Conservation (phyloP, 1,139 yeast species). For the Eremothecium gossypii region DNA sequence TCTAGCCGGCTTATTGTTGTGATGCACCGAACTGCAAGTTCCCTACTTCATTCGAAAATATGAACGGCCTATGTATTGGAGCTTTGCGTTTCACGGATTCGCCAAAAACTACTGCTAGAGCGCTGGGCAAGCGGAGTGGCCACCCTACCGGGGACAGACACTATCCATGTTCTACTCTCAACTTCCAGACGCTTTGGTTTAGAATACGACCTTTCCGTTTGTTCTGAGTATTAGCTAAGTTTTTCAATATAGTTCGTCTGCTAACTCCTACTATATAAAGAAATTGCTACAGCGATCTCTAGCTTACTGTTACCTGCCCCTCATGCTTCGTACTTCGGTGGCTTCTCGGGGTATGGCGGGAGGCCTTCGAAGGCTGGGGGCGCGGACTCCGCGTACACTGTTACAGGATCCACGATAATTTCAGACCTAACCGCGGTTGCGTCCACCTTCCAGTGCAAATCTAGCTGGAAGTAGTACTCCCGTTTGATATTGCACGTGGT, state of each 20-base stretch:
- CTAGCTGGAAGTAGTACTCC: conserved; percentile 21
- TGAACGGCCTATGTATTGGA: too few species aligned
- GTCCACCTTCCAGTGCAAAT: conserved; percentile 20
- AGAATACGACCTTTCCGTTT: too few species aligned
- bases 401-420: conserved; percentile 16
- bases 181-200: too few species aligned
- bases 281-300: not conserved
- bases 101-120: too few species aligned
- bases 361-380: not conserved
- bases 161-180: too few species aligned
- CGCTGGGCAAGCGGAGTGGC: too few species aligned
- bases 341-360: not conserved
- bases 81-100: too few species aligned
- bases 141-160: too few species aligned
- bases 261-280: too few species aligned
- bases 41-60: not conserved
- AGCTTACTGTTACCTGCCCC: not conserved
- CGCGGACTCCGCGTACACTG: not conserved
- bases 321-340: conserved; percentile 1
- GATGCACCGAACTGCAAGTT: conserved; percentile 4
- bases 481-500: conserved; percentile 24
- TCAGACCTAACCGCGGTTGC: conserved; percentile 19
- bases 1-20: conserved; percentile 30
- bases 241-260: too few species aligned
- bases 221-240: too few species aligned